A percentile compares a stretch with the other conserved stretches of the same genome.
These are phyloP conservation scores for Fusarium lyarnte DNA, from an alignment of 2,329 filamentous ascomycete genomes.

Conservation along the genomic window DNA sequence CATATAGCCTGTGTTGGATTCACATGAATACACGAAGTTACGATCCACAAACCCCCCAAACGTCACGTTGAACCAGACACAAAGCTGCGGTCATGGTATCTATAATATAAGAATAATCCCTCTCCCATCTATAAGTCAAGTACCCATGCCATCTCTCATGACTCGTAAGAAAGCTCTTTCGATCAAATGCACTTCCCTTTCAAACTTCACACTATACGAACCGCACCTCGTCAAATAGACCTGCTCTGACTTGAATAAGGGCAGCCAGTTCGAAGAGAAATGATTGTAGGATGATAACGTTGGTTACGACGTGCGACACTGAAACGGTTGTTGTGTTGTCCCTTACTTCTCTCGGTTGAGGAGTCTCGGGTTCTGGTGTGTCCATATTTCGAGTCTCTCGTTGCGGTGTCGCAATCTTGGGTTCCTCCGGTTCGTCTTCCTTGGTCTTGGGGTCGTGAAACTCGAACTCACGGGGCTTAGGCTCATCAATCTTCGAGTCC, in stretches of 20 bases:
- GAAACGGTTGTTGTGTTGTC: conserved; percentile 61
- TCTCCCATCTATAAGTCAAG: conserved; percentile 30
- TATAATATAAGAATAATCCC: conserved; percentile 11
- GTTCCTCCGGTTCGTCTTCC: not conserved
- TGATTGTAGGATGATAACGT: conserved; percentile 80
- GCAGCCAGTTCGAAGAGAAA: conserved; percentile 82
- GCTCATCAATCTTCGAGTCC: not conserved
- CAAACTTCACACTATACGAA: conserved; percentile 53
- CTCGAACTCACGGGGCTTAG: not conserved
- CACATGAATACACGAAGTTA: conserved; percentile 27
- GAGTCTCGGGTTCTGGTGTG: conserved; percentile 30
- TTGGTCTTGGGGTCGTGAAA: not conserved
- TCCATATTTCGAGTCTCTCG: conserved; percentile 14
- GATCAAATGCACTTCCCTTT: conserved; percentile 4
- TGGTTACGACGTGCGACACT: conserved; percentile 82
- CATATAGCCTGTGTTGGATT: conserved; percentile 23
- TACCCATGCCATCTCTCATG: conserved; percentile 36
- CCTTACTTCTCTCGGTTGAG: conserved; percentile 26
- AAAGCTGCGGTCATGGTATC: conserved; percentile 20
- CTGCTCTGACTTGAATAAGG: conserved; percentile 77
- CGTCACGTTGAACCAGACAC: conserved; percentile 17
- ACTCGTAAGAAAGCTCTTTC: conserved; percentile 37
- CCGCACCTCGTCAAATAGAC: conserved; percentile 79
- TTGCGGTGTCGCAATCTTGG: conserved; percentile 9
- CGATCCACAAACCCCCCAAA: not conserved